Evolutionary conservation across 2,329 filamentous ascomycete genomes (phyloP).

Genomic region (Bipolaris cookei): DNA sequence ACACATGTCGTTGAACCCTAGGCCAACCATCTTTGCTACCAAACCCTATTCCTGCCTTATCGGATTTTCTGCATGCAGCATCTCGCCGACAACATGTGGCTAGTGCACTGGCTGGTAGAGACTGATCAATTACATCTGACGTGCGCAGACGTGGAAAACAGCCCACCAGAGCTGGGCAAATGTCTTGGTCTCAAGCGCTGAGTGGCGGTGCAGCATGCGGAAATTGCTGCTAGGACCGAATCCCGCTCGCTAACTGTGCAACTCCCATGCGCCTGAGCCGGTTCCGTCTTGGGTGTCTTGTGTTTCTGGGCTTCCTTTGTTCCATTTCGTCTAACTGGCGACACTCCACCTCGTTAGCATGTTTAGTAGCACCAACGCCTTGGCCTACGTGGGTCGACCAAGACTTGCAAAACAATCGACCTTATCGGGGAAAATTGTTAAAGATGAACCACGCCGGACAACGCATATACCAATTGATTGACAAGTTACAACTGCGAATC

Average conservation of each 20-base stretch:
- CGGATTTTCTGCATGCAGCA: not conserved
- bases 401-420: conserved; percentile 15
- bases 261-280: conserved; percentile 18
- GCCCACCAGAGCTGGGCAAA: conserved; percentile 8
- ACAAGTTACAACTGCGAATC: not conserved
- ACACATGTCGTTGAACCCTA: not conserved
- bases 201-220: conserved; percentile 13
- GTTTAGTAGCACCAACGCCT: conserved; percentile 23
- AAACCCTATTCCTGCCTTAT: not conserved
- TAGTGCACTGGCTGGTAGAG: not conserved
- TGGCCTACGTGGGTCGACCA: conserved; percentile 37
- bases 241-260: conserved; percentile 26
- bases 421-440: not conserved
- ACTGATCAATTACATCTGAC: not conserved
- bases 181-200: conserved; percentile 13
- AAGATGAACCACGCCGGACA: conserved; percentile 5
- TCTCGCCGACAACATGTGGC: not conserved
- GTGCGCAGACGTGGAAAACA: not conserved
- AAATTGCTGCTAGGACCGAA: conserved; percentile 1
- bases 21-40: too few species aligned
- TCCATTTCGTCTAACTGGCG: conserved; percentile 18
- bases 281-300: conserved; percentile 35
- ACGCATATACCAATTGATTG: conserved; percentile 2
- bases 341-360: conserved; percentile 10
- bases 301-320: conserved; percentile 23